These are phyloP conservation scores for Pinus tabuliformis DNA, from an alignment of 75 land plant species.

Conservation along the genomic window DNA sequence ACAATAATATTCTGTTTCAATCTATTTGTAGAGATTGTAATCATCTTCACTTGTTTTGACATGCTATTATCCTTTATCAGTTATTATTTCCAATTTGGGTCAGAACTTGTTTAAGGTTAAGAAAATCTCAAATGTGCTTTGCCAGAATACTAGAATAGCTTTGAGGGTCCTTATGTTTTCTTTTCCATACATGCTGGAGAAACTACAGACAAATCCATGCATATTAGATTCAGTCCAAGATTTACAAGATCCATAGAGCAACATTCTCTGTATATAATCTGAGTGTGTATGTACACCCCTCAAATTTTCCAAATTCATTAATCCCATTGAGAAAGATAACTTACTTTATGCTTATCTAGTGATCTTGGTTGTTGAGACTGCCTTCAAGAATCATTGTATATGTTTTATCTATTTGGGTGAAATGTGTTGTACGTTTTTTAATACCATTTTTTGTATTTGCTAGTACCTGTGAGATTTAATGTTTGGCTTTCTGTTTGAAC, in stretches of 20 bases:
- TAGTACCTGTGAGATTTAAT: neutral
- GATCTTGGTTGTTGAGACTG: neutral
- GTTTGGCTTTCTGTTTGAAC: constrained; percentile 9
- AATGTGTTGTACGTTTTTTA: neutral
- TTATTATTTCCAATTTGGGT: neutral
- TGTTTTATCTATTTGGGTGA: neutral
- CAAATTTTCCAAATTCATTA: neutral
- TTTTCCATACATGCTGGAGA: no score
- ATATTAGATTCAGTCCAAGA: no score
- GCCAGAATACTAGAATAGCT: no score
- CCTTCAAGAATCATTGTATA: neutral
- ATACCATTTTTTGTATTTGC: neutral
- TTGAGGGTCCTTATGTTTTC: no score
- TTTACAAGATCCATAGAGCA: no score
- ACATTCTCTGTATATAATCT: neutral
- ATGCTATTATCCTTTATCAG: neutral
- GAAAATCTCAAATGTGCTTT: no score
- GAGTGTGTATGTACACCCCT: neutral
- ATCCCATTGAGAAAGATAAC: neutral
- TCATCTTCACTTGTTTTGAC: neutral
- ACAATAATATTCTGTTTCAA: neutral
- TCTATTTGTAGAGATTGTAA: neutral
- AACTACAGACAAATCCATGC: no score
- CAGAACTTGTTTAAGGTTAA: neutral
- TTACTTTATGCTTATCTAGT: neutral